Evolutionary conservation across 179 eudicot genomes (phyloP).

Genomic region (Silene coronaria): DNA sequence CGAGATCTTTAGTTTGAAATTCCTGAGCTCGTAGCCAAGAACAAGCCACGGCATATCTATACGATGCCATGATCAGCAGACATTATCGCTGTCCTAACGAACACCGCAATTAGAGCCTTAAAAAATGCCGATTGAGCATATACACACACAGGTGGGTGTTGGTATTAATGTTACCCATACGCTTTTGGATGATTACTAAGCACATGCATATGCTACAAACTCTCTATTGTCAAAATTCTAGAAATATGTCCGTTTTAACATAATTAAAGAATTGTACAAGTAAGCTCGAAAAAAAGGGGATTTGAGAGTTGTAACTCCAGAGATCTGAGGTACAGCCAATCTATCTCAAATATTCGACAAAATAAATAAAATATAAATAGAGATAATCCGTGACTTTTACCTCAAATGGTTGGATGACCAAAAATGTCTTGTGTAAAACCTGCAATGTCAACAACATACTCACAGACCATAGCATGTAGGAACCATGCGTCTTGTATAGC

Average conservation of each 20-base stretch:
- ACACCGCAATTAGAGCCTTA: too few relatives aligned
- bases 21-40: too few relatives aligned
- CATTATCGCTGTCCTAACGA: too few relatives aligned
- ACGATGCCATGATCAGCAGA: too few relatives aligned
- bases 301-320: slow-evolving; percentile 3
- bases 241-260: slow-evolving; percentile 11
- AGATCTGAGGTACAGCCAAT: neutral
- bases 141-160: too few relatives aligned
- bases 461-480: slow-evolving; percentile 9
- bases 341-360: slow-evolving; percentile 11
- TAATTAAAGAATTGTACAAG: slow-evolving; percentile 2
- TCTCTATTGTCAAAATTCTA: neutral
- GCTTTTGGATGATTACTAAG: too few relatives aligned
- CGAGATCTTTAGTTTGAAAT: too few relatives aligned
- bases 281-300: slow-evolving; percentile 7
- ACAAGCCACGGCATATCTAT: too few relatives aligned
- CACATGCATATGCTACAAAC: too few relatives aligned
- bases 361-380: slow-evolving; percentile 8
- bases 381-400: slow-evolving; percentile 9
- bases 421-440: slow-evolving; percentile 21
- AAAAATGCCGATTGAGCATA: too few relatives aligned
- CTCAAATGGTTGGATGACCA: slow-evolving; percentile 29
- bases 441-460: slow-evolving; percentile 19
- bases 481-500: slow-evolving; percentile 24
- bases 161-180: too few relatives aligned